Base-by-base conservation (phyloP, 148 eudicot species). In the Chenopodium quinoa region DNA sequence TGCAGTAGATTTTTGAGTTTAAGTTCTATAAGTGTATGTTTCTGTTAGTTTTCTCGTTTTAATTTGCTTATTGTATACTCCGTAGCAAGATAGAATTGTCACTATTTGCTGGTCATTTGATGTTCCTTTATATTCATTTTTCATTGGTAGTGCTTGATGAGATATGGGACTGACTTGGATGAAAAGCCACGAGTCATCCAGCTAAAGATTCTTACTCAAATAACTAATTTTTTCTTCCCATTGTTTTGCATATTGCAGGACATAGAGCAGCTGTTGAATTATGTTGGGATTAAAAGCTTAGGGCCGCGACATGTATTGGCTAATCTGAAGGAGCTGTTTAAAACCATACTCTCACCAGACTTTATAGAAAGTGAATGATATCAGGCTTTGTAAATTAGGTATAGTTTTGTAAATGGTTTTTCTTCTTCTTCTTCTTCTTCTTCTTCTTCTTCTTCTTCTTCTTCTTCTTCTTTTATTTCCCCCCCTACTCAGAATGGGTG, bases 291-390 rank as follows among this genome's bases (percentile, higher is more conserved):
- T 32, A 82, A 86, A 78, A 96, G 99, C 87, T 86, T 93, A 89
- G 99, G 99, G 67, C 99, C 99, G 64, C 91, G 98, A 37, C 97
- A 94, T 83, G 89, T 96, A 27, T 77, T 96, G 87, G 94, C 91
- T 9, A 96, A 96, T 84, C 78, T 96, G 87, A 93, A 91, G 88
- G 95, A 92, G 94, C 95, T 96, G 32, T 81, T 88, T 48, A 89
- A 75, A 84, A 87, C 88, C 75, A 86, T 96, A 64, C 92, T 90
- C 80, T 93, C 95, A 54, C 83, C 87, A 80, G 97, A 96, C 71
- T 94, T 91, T 66, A 76, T 89, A 86, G 90, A 91, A 62, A 82
- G 75, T 89, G 90, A 89, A 79, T 54, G 52, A 48, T 71, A n/a
- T 75, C 73, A 47, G 12, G 31, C 14, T 34, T 71, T 65, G 74